Base-by-base conservation (phyloP, 306 rosid genomes). In the Fagus sylvatica region DNA sequence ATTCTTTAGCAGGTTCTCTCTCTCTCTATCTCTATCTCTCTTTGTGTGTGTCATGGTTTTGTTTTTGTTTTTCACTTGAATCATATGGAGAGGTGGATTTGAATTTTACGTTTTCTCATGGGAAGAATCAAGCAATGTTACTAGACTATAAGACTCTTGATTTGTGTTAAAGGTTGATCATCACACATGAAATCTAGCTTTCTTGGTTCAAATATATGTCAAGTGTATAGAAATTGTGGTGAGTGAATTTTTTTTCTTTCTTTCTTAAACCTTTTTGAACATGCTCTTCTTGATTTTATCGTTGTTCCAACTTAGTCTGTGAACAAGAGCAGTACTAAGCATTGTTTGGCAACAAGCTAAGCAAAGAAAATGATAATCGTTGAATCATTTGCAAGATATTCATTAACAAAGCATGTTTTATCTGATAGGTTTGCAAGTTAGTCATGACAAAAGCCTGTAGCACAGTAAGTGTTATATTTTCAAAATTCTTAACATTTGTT, bases 1-100 rank as follows among this genome's bases (percentile, higher is more conserved):
- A 94, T 82, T 86, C 98, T 76, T 76, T 94, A 75, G 93, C 97
- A 82, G 98, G 98, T 84, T 40, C 54, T 70, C 39, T 70, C 66
- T 53, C 46, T 72, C 59, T 62, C 53, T 30, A 60, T 57, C 17
- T n/a, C n/a, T n/a, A n/a, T n/a, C n/a, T n/a, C n/a, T n/a, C n/a
- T n/a, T n/a, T n/a, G n/a, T n/a, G n/a, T n/a, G n/a, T n/a, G n/a
- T 69, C 34, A 9, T 46, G 4, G 51, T 10, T 10, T 46, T 10
- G 8, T 41, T 42, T 4, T 5, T 40, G 4, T 40, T 40, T 40
- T 4, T 40, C n/a, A n/a, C n/a, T n/a, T n/a, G n/a, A n/a, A n/a
- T n/a, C n/a, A n/a, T n/a, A n/a, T n/a, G n/a, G n/a, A n/a, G n/a
- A n/a, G n/a, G n/a, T n/a, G n/a, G n/a, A n/a, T n/a, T n/a, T n/a